Evolutionary conservation across 176 grass and related monocot genomes (phyloP).

Genomic region (Rhynchospora tenuis): DNA sequence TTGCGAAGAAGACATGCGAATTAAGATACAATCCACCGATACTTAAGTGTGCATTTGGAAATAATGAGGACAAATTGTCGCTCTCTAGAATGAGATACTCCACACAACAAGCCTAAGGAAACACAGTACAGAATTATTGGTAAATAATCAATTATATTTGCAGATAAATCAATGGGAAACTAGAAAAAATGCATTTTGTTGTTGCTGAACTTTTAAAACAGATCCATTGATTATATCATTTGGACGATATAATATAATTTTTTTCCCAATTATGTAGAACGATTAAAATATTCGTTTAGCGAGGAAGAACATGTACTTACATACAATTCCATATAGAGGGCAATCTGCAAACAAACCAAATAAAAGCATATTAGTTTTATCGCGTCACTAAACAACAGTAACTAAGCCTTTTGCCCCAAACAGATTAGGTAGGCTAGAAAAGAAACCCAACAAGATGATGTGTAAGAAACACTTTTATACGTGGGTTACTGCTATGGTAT

Average conservation of each 20-base stretch:
- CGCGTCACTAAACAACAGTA: not conserved
- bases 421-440: no score
- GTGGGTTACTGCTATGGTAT: not conserved
- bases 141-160: not conserved
- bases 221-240: not conserved
- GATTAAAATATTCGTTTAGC: not conserved
- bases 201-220: not conserved
- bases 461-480: not conserved
- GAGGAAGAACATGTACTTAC: slow-evolving; percentile 46
- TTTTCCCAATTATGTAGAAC: not conserved
- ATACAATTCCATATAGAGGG: slow-evolving; percentile 82
- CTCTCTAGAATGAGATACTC: slow-evolving; percentile 94
- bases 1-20: slow-evolving; percentile 72
- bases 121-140: not conserved
- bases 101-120: slow-evolving; percentile 77
- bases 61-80: slow-evolving; percentile 79
- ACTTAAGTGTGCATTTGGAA: slow-evolving; percentile 61
- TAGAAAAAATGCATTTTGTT: not conserved
- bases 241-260: not conserved
- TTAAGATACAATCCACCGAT: slow-evolving; percentile 54
- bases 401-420: no score
- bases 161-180: slow-evolving; percentile 5
- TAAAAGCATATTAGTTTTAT: slow-evolving; percentile 22
- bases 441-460: no score
- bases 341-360: slow-evolving; percentile 54